Base-by-base conservation (phyloP, 2,329 filamentous ascomycete genomes). In the Aspergillus ruber region DNA sequence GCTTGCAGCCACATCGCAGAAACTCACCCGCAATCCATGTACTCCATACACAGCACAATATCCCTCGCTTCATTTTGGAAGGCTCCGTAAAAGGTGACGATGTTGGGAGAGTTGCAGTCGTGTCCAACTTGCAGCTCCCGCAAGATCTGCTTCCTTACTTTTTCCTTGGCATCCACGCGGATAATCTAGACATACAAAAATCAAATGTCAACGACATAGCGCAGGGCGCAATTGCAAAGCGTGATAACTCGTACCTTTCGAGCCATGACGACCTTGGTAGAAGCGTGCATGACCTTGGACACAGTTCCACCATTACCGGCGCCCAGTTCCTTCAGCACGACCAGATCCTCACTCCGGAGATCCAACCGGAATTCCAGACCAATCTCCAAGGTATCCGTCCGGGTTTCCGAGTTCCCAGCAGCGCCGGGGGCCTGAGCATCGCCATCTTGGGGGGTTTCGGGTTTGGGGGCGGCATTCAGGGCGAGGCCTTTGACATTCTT, bases 11-110 rank as follows among this genome's bases (percentile, higher is more conserved):
- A 13, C 6, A 13, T 13, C 18, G 39, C 18, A 20, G 5, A n/a
- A 23, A 74, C 88, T 71, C 79, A 97, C 93, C 93, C 93, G 66
- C 91, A 89, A 71, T 98, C 93, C 89, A 95, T 95, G 67, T 98
- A 97, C 69, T 98, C 93, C 93, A 98, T 98, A 70, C 93, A 98
- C 85, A 98, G 91, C 59, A 97, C 94, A 50, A 98, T 94, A 73
- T 98, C 93, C 65, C 94, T 91, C 52, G 90, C 90, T 64, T 94
- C 88, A 66, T 95, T 97, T 63, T 97, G 81, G 65, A 97, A 98
- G 33, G 93, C 93, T 51, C 93, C 93, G 64, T 97, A 97, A 70
- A 96, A 98, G 46, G 86, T 95, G 51, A 98, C 93, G 62, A 98
- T 97, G 69, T 94, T 90, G 51, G 93, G 88, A 18, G 88, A 96